Base-by-base conservation (phyloP, 208 protist genomes). In the Trypanosoma platydactyli region DNA sequence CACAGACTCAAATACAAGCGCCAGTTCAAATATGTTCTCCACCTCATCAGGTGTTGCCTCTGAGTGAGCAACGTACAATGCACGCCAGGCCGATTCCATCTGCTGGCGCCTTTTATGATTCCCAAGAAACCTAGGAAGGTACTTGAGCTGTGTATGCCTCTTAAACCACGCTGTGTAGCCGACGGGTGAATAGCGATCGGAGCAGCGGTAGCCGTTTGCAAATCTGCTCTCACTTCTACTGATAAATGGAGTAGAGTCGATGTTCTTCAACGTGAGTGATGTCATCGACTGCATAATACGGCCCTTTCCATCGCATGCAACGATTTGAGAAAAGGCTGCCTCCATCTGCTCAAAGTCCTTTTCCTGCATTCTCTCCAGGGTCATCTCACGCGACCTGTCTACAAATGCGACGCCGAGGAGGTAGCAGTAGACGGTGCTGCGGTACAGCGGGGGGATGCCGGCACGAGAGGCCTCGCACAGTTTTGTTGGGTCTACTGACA, bases 311-410 rank as follows among this genome's bases (percentile, higher is more conserved):
- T 57, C 64, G n/a, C 33, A 44, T 13, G 49, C 24, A 20, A 30
- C 57, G 38, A 77, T 71, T 40, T 66, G 73, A 9, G 51, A 54
- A 70, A 81, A 82, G n/a, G 84, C 59, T 33, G 44, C 59, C 52
- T 75, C 56, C 20, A 95, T 60, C 25, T 70, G 61, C 40, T 84
- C 70, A 64, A 92, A 92, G 66, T 91, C 86, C 61, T 91, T 87
- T 66, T 95, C 89, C 68, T 89, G 89, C 71, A 74, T 56, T 18
- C 82, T 74, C 61, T 95, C 89, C 71, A 92, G 70, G 59, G 83
- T 86, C 89, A 95, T 91, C 71, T 95, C 86, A 44, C 76, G 77
- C 16, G 86, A 92, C 65, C 91, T 91, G 61, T 95, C 86, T 18
- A 76, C 78, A 30, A 82, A 81, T 24, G 86, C 73, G 35, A 94